Base-by-base conservation (phyloP, 2,329 filamentous ascomycete genomes). In the Fusarium hostae region DNA sequence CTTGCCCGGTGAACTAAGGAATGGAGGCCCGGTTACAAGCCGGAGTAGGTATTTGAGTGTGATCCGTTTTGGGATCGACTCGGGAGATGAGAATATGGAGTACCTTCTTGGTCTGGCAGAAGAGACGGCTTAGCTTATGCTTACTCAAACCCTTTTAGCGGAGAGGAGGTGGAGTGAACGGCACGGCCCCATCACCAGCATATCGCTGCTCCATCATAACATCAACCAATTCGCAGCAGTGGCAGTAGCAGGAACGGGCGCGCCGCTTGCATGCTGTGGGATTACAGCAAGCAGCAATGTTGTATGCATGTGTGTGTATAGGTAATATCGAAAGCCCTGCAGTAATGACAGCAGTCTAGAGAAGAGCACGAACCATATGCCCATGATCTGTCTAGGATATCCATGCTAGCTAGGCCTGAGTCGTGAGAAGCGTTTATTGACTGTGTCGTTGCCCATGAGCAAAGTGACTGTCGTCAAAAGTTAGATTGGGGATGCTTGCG, bases 61-160 rank as follows among this genome's bases (percentile, higher is more conserved):
- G 52, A 63, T 64, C 60, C 71, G 39, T 71, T 71, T 76, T 71
- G 56, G 66, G 64, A 60, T 70, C 65, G 57, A 65, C 65, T 69
- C 69, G 66, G 63, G 73, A 75, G 71, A 76, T 74, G 73, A 75
- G 55, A 59, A 63, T 55, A 61, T 66, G 57, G 70, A 68, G 66
- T 64, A 60, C 64, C 65, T 66, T 66, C 64, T 73, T 66, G 54
- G 61, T 61, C 63, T 75, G 65, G 70, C 58, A 68, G 43, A 75
- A 66, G 56, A 70, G 63, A 60, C 50, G 34, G 60, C 67, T 76
- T 75, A 74, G 75, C 73, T 77, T 73, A 76, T 76, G 74, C 72
- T 76, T 76, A 76, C 74, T 73, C 68, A 66, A 72, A 70, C 67
- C 61, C 67, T 68, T 66, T 73, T 70, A 71, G 69, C 52, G 62